These are phyloP conservation scores for Prinsepia uniflora DNA, from an alignment of 306 rosid species.

Conservation along the genomic window DNA sequence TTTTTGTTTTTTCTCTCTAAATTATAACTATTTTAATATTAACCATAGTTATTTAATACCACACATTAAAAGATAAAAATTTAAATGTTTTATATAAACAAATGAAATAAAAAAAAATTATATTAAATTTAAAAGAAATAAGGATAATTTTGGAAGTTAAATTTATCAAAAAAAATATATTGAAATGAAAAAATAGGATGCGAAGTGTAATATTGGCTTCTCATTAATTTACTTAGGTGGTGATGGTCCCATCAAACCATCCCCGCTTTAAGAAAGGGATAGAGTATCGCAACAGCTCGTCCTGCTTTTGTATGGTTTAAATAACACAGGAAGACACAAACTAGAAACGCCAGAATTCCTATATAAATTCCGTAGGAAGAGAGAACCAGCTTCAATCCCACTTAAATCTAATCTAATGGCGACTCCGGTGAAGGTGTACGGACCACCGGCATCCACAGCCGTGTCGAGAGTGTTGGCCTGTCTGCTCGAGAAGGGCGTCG, in stretches of 20 bases:
- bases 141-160: too few relatives aligned
- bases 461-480: constrained; percentile 79
- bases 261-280: constrained; percentile 18
- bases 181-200: too few relatives aligned
- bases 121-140: too few relatives aligned
- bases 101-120: too few relatives aligned
- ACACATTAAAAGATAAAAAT: too few relatives aligned
- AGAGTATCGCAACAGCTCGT: not conserved
- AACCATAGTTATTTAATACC: too few relatives aligned
- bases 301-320: constrained; percentile 21
- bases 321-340: not conserved
- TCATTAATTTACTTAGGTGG: not conserved
- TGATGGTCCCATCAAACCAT: constrained; percentile 14
- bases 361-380: not conserved
- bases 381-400: not conserved
- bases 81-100: too few relatives aligned
- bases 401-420: constrained; percentile 35
- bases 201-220: too few relatives aligned
- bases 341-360: not conserved
- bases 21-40: too few relatives aligned
- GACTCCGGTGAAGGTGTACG: constrained; percentile 68
- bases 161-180: too few relatives aligned
- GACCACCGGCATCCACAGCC: constrained; percentile 71
- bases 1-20: too few relatives aligned
- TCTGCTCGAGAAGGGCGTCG: constrained; percentile 64